Percentiles rank a stretch among this genome's conserved stretches.
Evolutionary conservation across 805 yeast genomes (phyloP).

Genomic region (Candida nonsorbophila): DNA sequence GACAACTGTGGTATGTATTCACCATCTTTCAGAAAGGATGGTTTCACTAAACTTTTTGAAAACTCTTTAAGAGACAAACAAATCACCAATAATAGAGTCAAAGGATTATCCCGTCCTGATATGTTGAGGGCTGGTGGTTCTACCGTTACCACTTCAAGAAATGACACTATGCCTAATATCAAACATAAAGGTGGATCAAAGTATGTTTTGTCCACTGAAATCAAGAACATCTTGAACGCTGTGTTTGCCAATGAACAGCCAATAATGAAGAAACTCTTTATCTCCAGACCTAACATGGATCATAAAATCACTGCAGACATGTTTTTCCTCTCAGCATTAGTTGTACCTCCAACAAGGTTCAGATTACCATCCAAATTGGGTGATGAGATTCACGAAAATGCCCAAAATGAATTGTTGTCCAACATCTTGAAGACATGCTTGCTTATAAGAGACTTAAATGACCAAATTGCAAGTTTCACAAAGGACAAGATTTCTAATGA

Average conservation of each 20-base stretch:
- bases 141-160: conserved; percentile 6
- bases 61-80: conserved; percentile 81
- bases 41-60: conserved; percentile 88
- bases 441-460: conserved; percentile 83
- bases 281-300: conserved; percentile 62
- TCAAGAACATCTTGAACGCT: conserved; percentile 68
- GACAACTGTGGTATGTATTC: conserved; percentile 95
- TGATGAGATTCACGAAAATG: conserved; percentile 91
- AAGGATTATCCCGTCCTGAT: conserved; percentile 70
- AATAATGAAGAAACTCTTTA: conserved; percentile 69
- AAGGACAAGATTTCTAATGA: conserved; percentile 44
- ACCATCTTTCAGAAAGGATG: conserved; percentile 93
- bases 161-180: conserved; percentile 40
- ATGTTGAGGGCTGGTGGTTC: conserved; percentile 37
- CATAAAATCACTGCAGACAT: conserved; percentile 58
- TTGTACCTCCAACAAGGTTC: conserved; percentile 96
- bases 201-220: conserved; percentile 83
- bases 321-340: conserved; percentile 82
- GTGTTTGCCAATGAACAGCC: conserved; percentile 72
- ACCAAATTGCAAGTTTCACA: conserved; percentile 54
- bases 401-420: conserved; percentile 84
- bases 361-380: conserved; percentile 96
- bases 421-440: conserved; percentile 75
- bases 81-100: conserved; percentile 70
- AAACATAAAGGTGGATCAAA: conserved; percentile 71